These are phyloP conservation scores for Caryopteris hybrid DNA, from an alignment of 305 asterid species.

Conservation along the genomic window DNA sequence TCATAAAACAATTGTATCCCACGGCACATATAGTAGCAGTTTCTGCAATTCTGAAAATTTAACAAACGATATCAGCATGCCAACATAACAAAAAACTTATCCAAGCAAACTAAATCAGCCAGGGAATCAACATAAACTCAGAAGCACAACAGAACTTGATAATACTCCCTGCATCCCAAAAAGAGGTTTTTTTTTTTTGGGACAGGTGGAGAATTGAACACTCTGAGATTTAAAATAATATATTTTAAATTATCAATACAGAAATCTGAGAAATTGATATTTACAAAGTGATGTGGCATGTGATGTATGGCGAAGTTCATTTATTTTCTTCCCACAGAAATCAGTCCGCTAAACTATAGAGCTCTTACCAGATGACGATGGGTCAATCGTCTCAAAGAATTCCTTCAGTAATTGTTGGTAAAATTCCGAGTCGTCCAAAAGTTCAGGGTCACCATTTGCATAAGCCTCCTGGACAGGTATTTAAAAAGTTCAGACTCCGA, in stretches of 20 bases:
- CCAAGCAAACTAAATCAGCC: background rate
- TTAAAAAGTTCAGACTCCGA: background rate
- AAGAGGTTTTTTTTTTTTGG: too few species aligned
- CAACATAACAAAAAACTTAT: background rate
- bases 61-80: background rate
- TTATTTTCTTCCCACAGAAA: background rate
- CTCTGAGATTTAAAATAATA: background rate
- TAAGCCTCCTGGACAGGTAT: conserved; percentile 35
- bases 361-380: conserved; percentile 73
- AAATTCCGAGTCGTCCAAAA: conserved; percentile 80
- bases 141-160: too few species aligned
- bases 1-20: background rate
- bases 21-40: background rate
- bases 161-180: too few species aligned
- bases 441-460: conserved; percentile 74
- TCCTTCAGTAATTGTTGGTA: conserved; percentile 86
- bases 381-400: conserved; percentile 85
- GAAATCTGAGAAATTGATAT: background rate
- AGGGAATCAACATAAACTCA: background rate
- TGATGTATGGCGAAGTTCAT: background rate
- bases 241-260: background rate
- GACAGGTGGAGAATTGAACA: too few species aligned
- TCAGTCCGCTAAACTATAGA: background rate
- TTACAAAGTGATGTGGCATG: background rate
- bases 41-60: background rate